Conservation (phyloP, 441 rosid genomes). For the Jatropha multifida region DNA sequence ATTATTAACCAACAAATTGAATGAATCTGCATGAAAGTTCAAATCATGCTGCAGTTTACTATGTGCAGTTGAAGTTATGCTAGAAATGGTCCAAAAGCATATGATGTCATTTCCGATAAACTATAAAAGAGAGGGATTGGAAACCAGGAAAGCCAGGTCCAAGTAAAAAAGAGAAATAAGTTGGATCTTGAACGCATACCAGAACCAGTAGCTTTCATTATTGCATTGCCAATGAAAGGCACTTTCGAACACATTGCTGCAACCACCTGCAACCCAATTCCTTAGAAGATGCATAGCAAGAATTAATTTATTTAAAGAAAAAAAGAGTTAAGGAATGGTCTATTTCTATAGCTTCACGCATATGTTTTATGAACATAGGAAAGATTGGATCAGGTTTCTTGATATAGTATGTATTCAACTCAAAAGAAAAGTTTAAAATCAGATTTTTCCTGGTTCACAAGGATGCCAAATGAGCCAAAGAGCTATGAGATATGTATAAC, state of each 20-base stretch:
- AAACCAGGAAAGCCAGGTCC: neutral
- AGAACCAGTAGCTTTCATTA: constrained; percentile 71
- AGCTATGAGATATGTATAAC: too few relatives aligned
- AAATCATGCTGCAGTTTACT: neutral
- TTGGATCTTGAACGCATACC: constrained; percentile 45
- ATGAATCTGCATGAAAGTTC: constrained; percentile 64
- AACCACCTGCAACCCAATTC: constrained; percentile 56
- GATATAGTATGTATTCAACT: neutral
- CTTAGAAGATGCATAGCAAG: neutral
- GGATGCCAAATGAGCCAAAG: neutral
- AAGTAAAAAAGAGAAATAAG: neutral
- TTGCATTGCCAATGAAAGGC: constrained; percentile 79
- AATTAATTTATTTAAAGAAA: neutral
- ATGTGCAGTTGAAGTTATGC: neutral
- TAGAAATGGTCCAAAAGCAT: neutral
- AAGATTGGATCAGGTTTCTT: neutral
- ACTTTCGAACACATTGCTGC: constrained; percentile 96
- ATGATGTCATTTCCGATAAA: neutral
- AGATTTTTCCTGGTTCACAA: neutral
- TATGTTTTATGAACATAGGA: neutral
- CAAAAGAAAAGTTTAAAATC: neutral
- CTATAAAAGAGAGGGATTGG: neutral
- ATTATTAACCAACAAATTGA: constrained; percentile 85
- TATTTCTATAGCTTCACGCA: neutral
- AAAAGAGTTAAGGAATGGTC: neutral